Evolutionary conservation across 1,139 yeast genomes (phyloP).

Genomic region (Starmera stellimalicola): DNA sequence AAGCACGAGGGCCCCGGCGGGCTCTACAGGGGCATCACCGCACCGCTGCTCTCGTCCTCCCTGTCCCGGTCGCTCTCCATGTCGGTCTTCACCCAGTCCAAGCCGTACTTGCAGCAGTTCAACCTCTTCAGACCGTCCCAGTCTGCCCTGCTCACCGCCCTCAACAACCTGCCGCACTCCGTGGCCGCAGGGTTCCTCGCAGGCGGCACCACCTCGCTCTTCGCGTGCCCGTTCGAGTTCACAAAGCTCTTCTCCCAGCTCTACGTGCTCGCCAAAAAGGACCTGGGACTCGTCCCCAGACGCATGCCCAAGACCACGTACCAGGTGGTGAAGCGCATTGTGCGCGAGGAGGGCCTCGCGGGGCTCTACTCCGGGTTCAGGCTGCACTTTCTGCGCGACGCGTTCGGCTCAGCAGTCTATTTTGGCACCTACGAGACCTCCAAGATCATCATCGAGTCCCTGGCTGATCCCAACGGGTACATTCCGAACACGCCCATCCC

Average conservation of each 20-base stretch:
- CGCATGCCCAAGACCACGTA: constrained; percentile 32
- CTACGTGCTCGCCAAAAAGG: constrained; percentile 35
- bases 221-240: constrained; percentile 83
- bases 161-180: constrained; percentile 56
- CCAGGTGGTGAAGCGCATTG: constrained; percentile 41
- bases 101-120: constrained; percentile 35
- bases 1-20: constrained; percentile 59
- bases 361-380: constrained; percentile 70
- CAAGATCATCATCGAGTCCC: constrained; percentile 15
- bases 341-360: constrained; percentile 44
- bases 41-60: constrained; percentile 61
- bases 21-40: constrained; percentile 66
- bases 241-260: constrained; percentile 77
- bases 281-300: constrained; percentile 14
- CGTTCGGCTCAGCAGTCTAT: constrained; percentile 64
- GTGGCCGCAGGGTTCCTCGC: constrained; percentile 57
- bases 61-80: constrained; percentile 60
- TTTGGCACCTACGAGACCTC: constrained; percentile 66
- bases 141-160: constrained; percentile 20
- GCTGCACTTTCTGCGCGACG: constrained; percentile 60
- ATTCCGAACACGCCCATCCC: constrained; percentile 21
- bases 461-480: constrained; percentile 14
- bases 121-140: too few species aligned
- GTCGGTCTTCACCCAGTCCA: constrained; percentile 48
- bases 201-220: constrained; percentile 54